Conservation (phyloP, 2,329 filamentous ascomycete genomes). For the Botrytis cinerea region DNA sequence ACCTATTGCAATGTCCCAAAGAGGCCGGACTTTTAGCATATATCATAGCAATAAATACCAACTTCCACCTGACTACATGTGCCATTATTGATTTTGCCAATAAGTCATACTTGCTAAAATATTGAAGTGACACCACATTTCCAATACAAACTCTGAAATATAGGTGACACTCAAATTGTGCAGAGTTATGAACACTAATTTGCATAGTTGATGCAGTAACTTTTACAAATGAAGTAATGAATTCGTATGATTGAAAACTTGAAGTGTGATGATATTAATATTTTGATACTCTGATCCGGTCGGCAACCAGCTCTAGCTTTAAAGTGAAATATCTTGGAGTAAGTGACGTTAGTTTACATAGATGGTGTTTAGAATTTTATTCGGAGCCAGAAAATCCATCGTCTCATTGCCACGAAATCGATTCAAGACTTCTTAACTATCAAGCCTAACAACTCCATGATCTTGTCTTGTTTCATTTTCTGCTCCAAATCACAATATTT, state of each 20-base stretch:
- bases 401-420: not conserved
- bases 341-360: not conserved
- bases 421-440: not conserved
- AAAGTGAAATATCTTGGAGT: not conserved
- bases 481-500: not conserved
- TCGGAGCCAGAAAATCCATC: not conserved
- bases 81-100: not conserved
- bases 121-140: not conserved
- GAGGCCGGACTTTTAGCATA: not conserved
- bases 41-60: not conserved
- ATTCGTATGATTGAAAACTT: not conserved
- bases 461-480: no score
- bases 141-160: not conserved
- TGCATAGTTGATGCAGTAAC: not conserved
- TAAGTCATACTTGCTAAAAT: not conserved
- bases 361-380: not conserved
- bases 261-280: accelerated
- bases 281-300: not conserved
- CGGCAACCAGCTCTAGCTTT: not conserved
- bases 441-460: not conserved
- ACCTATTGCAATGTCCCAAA: not conserved
- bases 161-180: not conserved
- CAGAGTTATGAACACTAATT: not conserved
- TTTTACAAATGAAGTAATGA: not conserved
- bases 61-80: no score